A percentile compares a stretch with the other conserved stretches of the same genome.
Conservation (phyloP, 805 yeast species). For the Metschnikowia proteae region DNA sequence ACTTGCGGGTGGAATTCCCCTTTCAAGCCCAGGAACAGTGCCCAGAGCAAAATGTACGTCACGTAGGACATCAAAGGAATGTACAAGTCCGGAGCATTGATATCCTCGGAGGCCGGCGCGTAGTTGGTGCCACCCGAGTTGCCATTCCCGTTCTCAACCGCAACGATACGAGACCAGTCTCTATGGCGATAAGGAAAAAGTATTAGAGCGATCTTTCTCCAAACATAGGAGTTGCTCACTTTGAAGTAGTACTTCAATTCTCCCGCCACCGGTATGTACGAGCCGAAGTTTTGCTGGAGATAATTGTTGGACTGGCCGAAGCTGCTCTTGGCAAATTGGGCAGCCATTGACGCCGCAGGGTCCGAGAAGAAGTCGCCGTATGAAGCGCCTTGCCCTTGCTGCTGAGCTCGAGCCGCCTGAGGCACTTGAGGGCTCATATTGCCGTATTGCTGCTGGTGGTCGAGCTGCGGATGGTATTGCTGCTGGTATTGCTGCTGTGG, state of each 20-base stretch:
- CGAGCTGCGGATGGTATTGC: slow-evolving; percentile 25
- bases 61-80: slow-evolving; percentile 92
- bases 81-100: slow-evolving; percentile 94
- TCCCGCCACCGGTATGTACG: slow-evolving; percentile 44
- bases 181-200: slow-evolving; percentile 82
- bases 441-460: slow-evolving; percentile 14
- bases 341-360: slow-evolving; percentile 78
- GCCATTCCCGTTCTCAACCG: slow-evolving; percentile 19
- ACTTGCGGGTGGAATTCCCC: slow-evolving; percentile 93
- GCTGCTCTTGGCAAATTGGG: slow-evolving; percentile 84
- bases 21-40: slow-evolving; percentile 76
- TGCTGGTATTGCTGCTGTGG: slow-evolving; percentile 19
- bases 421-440: slow-evolving; percentile 6
- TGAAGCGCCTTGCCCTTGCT: slow-evolving; percentile 18
- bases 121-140: slow-evolving; percentile 34
- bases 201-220: slow-evolving; percentile 66
- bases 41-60: slow-evolving; percentile 81
- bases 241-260: slow-evolving; percentile 84
- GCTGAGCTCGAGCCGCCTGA: slow-evolving; percentile 16
- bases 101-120: slow-evolving; percentile 79
- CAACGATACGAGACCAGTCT: slow-evolving; percentile 67
- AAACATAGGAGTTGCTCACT: slow-evolving; percentile 84
- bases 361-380: slow-evolving; percentile 56
- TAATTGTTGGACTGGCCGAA: slow-evolving; percentile 77
- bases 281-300: slow-evolving; percentile 65